These are phyloP conservation scores for Entomortierella parvispora DNA, from an alignment of 192 early-diverging fungal genomes.

Conservation along the genomic window DNA sequence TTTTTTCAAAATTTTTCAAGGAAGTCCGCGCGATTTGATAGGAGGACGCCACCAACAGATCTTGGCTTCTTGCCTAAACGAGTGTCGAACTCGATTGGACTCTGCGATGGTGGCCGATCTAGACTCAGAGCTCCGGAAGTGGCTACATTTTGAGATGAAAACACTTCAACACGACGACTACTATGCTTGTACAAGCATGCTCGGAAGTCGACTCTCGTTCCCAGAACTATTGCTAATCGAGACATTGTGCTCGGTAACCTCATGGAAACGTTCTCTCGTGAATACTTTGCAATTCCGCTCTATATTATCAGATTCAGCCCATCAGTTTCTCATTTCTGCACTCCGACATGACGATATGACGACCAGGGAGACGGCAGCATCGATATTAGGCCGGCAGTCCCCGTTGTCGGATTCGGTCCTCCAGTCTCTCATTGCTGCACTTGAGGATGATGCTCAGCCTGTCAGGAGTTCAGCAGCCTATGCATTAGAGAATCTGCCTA, in stretches of 20 bases:
- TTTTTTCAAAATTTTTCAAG: slow-evolving; percentile 9
- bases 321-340: neutral
- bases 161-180: neutral
- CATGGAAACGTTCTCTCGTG: neutral
- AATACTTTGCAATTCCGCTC: slow-evolving; percentile 2
- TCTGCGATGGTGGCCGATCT: neutral
- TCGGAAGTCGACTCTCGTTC: slow-evolving; percentile 2
- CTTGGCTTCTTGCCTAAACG: slow-evolving; percentile 2
- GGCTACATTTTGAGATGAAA: slow-evolving; percentile 17
- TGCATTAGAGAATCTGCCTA: too few relatives aligned
- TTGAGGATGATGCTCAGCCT: too few relatives aligned
- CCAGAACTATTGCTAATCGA: neutral
- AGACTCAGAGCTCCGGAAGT: neutral
- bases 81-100: slow-evolving; percentile 11
- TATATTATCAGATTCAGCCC: slow-evolving; percentile 2
- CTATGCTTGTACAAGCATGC: neutral
- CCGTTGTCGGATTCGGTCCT: too few relatives aligned
- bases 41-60: slow-evolving; percentile 14
- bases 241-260: neutral
- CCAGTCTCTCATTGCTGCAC: too few relatives aligned
- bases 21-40: slow-evolving; percentile 9
- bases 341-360: too few relatives aligned
- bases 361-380: too few relatives aligned
- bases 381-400: too few relatives aligned
- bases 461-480: too few relatives aligned